Conservation (phyloP, 495 filamentous ascomycete species). For the Penicillium arizonense region DNA sequence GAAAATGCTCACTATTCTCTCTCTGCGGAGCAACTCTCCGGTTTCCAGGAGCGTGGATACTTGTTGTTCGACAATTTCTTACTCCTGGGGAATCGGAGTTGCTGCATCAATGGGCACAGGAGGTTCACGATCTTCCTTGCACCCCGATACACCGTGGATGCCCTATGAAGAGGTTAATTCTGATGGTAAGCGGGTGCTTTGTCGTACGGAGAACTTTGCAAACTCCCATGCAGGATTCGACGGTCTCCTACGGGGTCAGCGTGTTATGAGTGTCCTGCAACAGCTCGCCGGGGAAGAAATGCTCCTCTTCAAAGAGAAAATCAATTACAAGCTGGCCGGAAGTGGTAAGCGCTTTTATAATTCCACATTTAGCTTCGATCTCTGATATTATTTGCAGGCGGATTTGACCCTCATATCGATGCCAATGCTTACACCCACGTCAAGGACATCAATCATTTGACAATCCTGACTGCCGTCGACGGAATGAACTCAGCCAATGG, state of each 20-base stretch:
- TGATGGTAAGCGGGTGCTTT: slow-evolving; percentile 38
- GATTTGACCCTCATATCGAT: slow-evolving; percentile 46
- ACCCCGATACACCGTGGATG: slow-evolving; percentile 42
- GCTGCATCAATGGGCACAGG: slow-evolving; percentile 43
- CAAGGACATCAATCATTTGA: slow-evolving; percentile 46
- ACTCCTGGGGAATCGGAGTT: slow-evolving; percentile 17
- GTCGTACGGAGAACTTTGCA: slow-evolving; percentile 48
- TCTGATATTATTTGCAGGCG: slow-evolving; percentile 13
- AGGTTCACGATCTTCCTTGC: slow-evolving; percentile 39
- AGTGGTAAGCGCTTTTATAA: slow-evolving; percentile 24
- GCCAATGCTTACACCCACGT: slow-evolving; percentile 48
- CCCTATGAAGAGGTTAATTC: slow-evolving; percentile 48
- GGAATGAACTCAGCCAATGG: slow-evolving; percentile 39
- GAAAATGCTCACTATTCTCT: slow-evolving; percentile 24
- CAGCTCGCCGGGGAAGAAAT: slow-evolving; percentile 44
- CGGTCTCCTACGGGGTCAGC: slow-evolving; percentile 36
- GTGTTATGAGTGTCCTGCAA: slow-evolving; percentile 30
- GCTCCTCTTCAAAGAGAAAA: slow-evolving; percentile 51
- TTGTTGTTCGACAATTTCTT: slow-evolving; percentile 36
- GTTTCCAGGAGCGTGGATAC: slow-evolving; percentile 41
- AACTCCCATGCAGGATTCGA: slow-evolving; percentile 42
- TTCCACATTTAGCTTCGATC: neutral
- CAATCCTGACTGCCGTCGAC: slow-evolving; percentile 43
- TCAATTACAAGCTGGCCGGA: slow-evolving; percentile 44
- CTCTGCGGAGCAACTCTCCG: slow-evolving; percentile 29